phyloP scores from a whole-genome alignment of 164 flowering plant species.

The Nymphaea thermarum region DNA sequence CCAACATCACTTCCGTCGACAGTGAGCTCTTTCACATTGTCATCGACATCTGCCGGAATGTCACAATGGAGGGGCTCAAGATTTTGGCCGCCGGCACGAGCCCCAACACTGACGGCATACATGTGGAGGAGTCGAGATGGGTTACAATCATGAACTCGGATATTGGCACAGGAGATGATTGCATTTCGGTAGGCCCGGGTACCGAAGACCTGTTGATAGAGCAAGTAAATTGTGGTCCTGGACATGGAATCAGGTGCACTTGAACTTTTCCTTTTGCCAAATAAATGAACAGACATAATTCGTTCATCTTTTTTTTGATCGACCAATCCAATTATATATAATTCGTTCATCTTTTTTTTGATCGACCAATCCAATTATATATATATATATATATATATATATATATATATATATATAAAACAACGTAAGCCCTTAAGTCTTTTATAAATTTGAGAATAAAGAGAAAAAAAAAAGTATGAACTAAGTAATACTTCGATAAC shows the following conservation, averaged over 20 bases:
- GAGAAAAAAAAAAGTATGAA: no score
- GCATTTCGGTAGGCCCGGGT: conserved; percentile 3
- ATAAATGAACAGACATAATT: no score
- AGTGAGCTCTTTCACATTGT: conserved; percentile 3
- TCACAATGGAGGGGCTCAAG: not conserved
- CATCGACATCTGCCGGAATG: not conserved
- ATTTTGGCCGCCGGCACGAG: conserved; percentile 5
- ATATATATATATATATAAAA: no score
- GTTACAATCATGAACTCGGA: not conserved
- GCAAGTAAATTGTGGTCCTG: conserved; percentile 1
- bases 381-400: no score
- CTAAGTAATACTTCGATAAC: no score
- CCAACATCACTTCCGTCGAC: not conserved
- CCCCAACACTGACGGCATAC: conserved; percentile 9
- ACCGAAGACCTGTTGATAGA: not conserved
- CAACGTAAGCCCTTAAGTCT: no score
- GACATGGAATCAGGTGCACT: conserved; percentile 6
- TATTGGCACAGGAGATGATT: conserved; percentile 5
- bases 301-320: no score
- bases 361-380: no score
- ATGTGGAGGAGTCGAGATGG: not conserved
- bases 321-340: no score
- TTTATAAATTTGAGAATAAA: no score
- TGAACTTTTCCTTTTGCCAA: no score
- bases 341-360: no score